Evolutionary conservation across 2,329 filamentous ascomycete species (phyloP), one percentile per base, ranked within the genome.

Genomic region (Beauveria sp.): DNA sequence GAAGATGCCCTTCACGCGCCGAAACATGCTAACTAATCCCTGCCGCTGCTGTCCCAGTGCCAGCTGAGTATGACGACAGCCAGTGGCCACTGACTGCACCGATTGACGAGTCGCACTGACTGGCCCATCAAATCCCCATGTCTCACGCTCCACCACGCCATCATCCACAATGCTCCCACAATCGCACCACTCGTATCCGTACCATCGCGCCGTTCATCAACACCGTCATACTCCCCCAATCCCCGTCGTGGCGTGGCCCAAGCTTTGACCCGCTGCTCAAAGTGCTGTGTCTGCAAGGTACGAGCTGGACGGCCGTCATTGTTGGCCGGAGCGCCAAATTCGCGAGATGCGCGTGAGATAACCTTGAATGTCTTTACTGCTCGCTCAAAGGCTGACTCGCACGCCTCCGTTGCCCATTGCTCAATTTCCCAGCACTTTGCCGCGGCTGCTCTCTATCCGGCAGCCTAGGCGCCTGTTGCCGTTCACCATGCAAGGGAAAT

Each of bases 11-110:
- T 50, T 22, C 26, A n/a, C 20, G 55, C 43, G 8, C 45, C 45
- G 56, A 58, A 46, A 58, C 34, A 58, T 42, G 30, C 10, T 40
- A 46, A 22, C 8, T 22, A 28, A 42, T 42, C 28, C 55, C 55
- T 49, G 53, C 45, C 9, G 7, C 12, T 24, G 18, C 9, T 40
- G 46, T 42, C 56, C 42, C 46, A 18, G 30, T 40, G 30, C 46
- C 46, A 58, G 56, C 56, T 58, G 56, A 58, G 46, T 34, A 50
- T 58, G 56, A 58, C 55, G 45, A 50, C 55, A 58, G 40, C 20
- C 34, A 34, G 49, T n/a, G 26, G 34, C 42, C 24, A 34, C 40
- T 46, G 7, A 55, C 16, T 22, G 24, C 34, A 38, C 5, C 5
- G 5, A 34, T 34, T 30, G 49, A 47, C 5, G 14, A 26, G 16